Evolutionary conservation across 2,329 filamentous ascomycete species (phyloP), one percentile per base, ranked within the genome.

Genomic region (Macrophomina pseudophaseolina): DNA sequence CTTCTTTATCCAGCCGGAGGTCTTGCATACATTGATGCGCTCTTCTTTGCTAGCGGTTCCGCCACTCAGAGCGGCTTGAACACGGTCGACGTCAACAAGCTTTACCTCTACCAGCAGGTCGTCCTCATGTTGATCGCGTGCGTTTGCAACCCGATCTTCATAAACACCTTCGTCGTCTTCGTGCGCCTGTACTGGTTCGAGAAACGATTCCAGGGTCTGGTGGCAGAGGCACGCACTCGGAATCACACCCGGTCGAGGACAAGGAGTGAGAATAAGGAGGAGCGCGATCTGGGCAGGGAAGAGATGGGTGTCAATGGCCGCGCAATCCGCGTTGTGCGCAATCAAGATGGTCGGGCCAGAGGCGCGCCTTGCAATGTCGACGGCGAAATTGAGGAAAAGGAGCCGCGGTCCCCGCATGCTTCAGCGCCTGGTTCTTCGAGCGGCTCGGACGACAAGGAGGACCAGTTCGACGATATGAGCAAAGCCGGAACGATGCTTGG

Each of bases 141-240:
- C 69, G 14, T 78, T 32, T 79, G 77, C 70, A 80, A 75, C n/a
- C 79, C 78, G 23, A 80, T 80, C 67, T 78, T 79, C 67, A 80
- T 80, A 59, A 77, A 80, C 66, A 75, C 91, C 1, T 91, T 88
- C 52, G 93, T 99, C 52, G 95, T 99, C 7, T 94, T 97, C 72
- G 85, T 98, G 14, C 91, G 95, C 32, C 83, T 99, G 1, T 97
- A 97, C 80, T 99, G 94, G 94, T 99, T 99, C 76, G 94, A 99
- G 79, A 97, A 96, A 79, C 88, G 94, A 7, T 98, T 99, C 75
- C 91, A 97, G 75, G 86, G 91, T 72, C 87, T 97, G 70, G 93
- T 91, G 14, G 85, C 85, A 40, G 91, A 97, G 72, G 89, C 91
- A 1, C 87, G 88, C 65, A 83, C 89, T 64, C 87, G 94, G 64